These are phyloP conservation scores for Basidiobolus heterosporus DNA, from an alignment of 371 early-diverging fungal species.

Conservation along the genomic window DNA sequence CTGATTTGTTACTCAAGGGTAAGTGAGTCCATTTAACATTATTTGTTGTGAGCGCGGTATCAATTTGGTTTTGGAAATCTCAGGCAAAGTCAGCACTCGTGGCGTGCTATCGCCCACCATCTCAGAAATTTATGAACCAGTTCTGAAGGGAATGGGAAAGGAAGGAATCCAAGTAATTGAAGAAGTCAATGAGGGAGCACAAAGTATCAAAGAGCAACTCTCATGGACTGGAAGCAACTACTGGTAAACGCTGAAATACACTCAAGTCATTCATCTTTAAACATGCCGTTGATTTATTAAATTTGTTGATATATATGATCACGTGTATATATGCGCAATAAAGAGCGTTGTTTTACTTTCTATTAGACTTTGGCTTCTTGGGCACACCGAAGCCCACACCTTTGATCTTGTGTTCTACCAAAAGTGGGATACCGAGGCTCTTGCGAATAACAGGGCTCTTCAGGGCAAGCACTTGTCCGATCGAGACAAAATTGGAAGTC, in stretches of 20 bases:
- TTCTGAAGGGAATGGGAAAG: conserved; percentile 43
- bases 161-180: conserved; percentile 63
- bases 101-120: conserved; percentile 67
- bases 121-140: conserved; percentile 57
- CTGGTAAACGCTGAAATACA: no score
- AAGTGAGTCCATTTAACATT: conserved; percentile 4
- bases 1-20: conserved; percentile 62
- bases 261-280: no score
- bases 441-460: conserved; percentile 36
- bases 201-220: no score
- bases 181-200: conserved; percentile 8
- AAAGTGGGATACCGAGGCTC: conserved; percentile 30
- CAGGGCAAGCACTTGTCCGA: conserved; percentile 46
- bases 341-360: background rate
- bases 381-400: background rate
- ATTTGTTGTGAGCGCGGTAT: background rate
- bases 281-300: no score
- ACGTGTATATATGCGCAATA: background rate
- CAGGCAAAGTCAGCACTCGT: conserved; percentile 25
- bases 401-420: conserved; percentile 19
- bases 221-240: no score
- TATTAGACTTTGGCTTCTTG: background rate
- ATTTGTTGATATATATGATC: background rate
- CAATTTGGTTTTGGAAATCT: background rate
- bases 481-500: conserved; percentile 52